These are phyloP conservation scores for Lanmaoa rubissima DNA, from an alignment of 768 basidiomycete species.

Conservation along the genomic window DNA sequence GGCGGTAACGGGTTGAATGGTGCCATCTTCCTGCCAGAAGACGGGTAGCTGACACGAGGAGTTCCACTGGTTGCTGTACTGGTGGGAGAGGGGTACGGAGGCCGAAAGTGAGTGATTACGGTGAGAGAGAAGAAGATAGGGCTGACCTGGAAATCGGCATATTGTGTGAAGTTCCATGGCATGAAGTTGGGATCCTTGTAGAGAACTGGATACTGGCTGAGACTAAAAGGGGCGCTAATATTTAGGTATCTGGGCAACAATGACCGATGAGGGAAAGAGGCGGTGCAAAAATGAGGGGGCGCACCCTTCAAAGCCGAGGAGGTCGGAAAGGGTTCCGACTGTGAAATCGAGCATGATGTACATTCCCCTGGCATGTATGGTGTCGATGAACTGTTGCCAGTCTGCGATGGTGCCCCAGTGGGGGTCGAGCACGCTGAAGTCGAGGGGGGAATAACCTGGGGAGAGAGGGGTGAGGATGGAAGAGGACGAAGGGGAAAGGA, in stretches of 20 bases:
- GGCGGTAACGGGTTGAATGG: conserved; percentile 45
- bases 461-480: not conserved
- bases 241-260: conserved; percentile 57
- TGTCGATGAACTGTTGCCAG: conserved; percentile 74
- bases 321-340: conserved; percentile 87
- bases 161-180: conserved; percentile 86
- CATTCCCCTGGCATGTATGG: conserved; percentile 80
- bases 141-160: conserved; percentile 75
- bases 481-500: conserved; percentile 13
- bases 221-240: conserved; percentile 71
- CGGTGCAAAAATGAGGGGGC: conserved; percentile 23
- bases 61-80: conserved; percentile 74
- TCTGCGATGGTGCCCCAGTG: conserved; percentile 86
- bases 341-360: conserved; percentile 94
- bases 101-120: not conserved
- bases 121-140: not conserved
- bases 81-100: not conserved
- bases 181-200: conserved; percentile 76
- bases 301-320: conserved; percentile 82
- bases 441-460: conserved; percentile 84
- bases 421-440: conserved; percentile 87
- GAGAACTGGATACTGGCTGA: conserved; percentile 67
- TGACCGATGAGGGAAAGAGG: conserved; percentile 12
- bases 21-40: conserved; percentile 80
- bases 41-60: conserved; percentile 69